Evolutionary conservation across 129 eudicot genomes (phyloP).

Genomic region (Pittosporum tobira): DNA sequence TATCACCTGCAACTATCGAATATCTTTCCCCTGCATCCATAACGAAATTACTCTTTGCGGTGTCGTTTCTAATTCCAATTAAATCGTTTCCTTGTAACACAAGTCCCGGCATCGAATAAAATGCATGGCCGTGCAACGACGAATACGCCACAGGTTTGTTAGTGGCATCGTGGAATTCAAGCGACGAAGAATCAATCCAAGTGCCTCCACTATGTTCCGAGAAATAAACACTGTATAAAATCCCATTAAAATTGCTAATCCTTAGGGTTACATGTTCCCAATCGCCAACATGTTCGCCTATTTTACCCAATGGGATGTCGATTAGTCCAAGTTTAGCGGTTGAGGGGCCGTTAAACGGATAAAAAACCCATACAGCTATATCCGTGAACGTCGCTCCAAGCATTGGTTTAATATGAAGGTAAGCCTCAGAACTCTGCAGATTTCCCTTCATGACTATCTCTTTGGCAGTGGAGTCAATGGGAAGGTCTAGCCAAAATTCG

Average conservation of each 20-base stretch:
- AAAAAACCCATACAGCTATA: constrained; percentile 32
- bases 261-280: constrained; percentile 42
- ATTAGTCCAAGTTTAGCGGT: constrained; percentile 35
- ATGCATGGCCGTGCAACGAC: constrained; percentile 35
- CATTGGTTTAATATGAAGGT: constrained; percentile 42
- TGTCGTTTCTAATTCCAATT: constrained; percentile 36
- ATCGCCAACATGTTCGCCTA: constrained; percentile 48
- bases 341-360: constrained; percentile 40
- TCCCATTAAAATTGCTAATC: constrained; percentile 37
- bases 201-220: constrained; percentile 42
- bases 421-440: constrained; percentile 24
- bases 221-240: constrained; percentile 32
- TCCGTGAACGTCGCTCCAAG: constrained; percentile 45
- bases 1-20: constrained; percentile 24
- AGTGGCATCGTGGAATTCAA: constrained; percentile 18
- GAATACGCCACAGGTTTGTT: constrained; percentile 32
- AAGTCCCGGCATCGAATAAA: constrained; percentile 26
- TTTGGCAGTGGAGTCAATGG: constrained; percentile 17
- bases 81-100: constrained; percentile 29
- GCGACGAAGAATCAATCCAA: constrained; percentile 31
- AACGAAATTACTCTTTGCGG: constrained; percentile 25
- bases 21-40: constrained; percentile 22
- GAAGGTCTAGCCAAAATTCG: constrained; percentile 40
- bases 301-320: constrained; percentile 32
- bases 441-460: constrained; percentile 38